Evolutionary conservation across 2,329 filamentous ascomycete species (phyloP).

Genomic region (Pyrenochaeta sp.): DNA sequence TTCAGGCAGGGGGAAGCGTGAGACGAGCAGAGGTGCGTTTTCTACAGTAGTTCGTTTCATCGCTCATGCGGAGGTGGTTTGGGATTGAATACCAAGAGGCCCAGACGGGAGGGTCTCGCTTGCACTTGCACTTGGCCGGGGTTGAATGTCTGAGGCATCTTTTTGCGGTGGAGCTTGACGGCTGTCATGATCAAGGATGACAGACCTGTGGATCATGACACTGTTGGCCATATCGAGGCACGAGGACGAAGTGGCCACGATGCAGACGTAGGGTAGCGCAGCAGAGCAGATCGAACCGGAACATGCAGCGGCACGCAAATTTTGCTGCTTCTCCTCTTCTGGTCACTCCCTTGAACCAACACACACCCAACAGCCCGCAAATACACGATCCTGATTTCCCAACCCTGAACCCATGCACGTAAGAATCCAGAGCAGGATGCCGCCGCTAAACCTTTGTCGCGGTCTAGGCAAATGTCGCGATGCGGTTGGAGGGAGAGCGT

Average conservation of each 20-base stretch:
- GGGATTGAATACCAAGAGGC: slow-evolving; percentile 9
- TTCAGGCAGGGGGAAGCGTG: slow-evolving; percentile 9
- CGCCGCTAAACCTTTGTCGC: background rate
- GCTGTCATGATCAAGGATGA: slow-evolving; percentile 21
- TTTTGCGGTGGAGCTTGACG: background rate
- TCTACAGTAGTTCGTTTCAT: slow-evolving; percentile 23
- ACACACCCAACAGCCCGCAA: background rate
- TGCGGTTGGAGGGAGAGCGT: slow-evolving; percentile 12
- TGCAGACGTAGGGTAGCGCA: too few relatives aligned
- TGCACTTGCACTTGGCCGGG: slow-evolving; percentile 9
- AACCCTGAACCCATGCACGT: slow-evolving; percentile 3
- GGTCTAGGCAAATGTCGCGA: slow-evolving; percentile 10
- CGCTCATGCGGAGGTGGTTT: slow-evolving; percentile 11
- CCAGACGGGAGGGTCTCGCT: slow-evolving; percentile 7
- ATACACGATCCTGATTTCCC: background rate
- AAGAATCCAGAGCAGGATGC: background rate
- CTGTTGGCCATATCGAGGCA: too few relatives aligned
- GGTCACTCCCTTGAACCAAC: background rate
- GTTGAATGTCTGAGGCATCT: background rate
- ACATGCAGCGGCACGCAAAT: background rate
- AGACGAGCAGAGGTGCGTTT: slow-evolving; percentile 15
- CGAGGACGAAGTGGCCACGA: too few relatives aligned
- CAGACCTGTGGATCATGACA: background rate
- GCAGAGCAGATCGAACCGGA: background rate
- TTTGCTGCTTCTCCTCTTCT: background rate